Conservation (phyloP, 768 basidiomycete genomes). For the Pleurotus sapidus region DNA sequence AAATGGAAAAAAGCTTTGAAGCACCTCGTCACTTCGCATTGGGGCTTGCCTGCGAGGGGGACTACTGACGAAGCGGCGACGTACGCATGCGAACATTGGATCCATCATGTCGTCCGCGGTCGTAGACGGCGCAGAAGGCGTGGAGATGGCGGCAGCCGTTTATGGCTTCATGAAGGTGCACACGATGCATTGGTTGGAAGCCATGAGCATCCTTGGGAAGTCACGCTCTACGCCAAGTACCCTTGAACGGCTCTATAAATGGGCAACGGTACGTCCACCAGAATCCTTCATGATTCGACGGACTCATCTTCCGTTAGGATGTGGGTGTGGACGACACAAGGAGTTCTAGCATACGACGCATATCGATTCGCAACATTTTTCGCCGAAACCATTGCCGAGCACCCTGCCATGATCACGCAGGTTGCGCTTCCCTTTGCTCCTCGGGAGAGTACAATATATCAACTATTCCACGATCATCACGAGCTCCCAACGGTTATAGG, state of each 20-base stretch:
- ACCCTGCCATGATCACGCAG: conserved; percentile 4
- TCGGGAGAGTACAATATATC: background rate
- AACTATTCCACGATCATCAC: background rate
- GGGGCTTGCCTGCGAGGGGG: background rate
- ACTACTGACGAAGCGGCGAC: background rate
- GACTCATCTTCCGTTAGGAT: background rate
- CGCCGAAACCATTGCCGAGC: background rate
- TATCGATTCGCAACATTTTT: conserved; percentile 5
- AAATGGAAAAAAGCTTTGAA: background rate
- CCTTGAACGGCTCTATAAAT: background rate
- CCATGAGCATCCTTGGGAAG: background rate
- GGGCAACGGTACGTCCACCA: background rate
- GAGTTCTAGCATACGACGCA: background rate
- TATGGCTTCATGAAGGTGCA: background rate
- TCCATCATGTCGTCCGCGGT: conserved; percentile 6
- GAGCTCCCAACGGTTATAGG: background rate
- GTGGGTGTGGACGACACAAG: background rate
- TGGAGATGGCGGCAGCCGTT: background rate
- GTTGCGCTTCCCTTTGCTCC: conserved; percentile 8
- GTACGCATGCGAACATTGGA: conserved; percentile 9
- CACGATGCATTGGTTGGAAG: conserved; percentile 6
- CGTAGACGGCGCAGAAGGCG: background rate
- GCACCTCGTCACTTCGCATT: background rate
- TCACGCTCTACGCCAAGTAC: background rate
- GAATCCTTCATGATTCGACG: background rate